Evolutionary conservation across 306 rosid species (phyloP).

Genomic region (Cicer pinnatifidum): DNA sequence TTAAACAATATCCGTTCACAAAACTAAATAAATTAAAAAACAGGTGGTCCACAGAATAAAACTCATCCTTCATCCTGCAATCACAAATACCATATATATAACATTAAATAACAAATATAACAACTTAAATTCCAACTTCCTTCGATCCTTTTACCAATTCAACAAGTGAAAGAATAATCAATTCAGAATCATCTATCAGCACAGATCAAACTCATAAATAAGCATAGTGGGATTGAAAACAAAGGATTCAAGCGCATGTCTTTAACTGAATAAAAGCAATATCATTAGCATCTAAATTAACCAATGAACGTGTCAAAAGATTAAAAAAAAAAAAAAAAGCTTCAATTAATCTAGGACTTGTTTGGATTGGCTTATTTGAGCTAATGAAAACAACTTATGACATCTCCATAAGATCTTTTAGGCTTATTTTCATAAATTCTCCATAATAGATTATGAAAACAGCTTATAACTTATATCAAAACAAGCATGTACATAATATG

Average conservation of each 20-base stretch:
- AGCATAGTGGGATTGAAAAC: neutral
- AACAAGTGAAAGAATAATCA: neutral
- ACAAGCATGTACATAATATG: no score
- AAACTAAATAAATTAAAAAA: conserved; percentile 17
- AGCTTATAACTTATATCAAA: no score
- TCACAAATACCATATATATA: conserved; percentile 13
- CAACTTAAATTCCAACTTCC: conserved; percentile 10
- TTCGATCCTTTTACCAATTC: conserved; percentile 1
- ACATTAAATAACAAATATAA: conserved; percentile 2
- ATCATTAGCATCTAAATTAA: neutral
- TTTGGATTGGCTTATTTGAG: no score
- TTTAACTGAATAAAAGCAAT: neutral
- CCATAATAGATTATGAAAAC: no score
- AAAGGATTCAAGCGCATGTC: conserved; percentile 7
- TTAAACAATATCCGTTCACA: conserved; percentile 16
- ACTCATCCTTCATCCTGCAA: conserved; percentile 1
- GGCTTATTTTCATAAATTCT: no score
- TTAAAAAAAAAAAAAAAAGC: neutral
- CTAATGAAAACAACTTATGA: no score
- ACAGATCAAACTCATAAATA: neutral
- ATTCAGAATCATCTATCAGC: neutral
- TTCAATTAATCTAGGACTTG: neutral
- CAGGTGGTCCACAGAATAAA: conserved; percentile 10
- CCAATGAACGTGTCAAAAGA: neutral
- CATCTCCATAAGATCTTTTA: no score